Evolutionary conservation across 73 alveolate species (phyloP).

Genomic region (Paramecium pentaurelia): DNA sequence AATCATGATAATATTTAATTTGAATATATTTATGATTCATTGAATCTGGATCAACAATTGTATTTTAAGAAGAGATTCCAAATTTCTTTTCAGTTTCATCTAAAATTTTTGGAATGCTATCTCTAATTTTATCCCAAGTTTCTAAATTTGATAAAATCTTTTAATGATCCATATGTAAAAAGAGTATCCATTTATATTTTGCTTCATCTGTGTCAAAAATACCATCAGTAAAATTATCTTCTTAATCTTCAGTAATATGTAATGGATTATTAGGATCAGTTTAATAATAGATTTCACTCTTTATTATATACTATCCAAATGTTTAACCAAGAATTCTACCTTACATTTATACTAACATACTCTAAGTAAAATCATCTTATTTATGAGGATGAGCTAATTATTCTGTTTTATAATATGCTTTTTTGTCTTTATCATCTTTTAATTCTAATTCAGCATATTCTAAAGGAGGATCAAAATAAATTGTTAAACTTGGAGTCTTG

Average conservation of each 20-base stretch:
- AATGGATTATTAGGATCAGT: slow-evolving; percentile 28
- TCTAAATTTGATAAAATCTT: slow-evolving; percentile 35
- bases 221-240: background rate
- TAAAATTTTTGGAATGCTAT: background rate
- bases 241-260: background rate
- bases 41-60: slow-evolving; percentile 31
- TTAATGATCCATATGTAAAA: slow-evolving; percentile 40
- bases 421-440: slow-evolving; percentile 15
- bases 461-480: slow-evolving; percentile 53
- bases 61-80: slow-evolving; percentile 34
- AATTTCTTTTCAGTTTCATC: background rate
- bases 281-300: slow-evolving; percentile 26
- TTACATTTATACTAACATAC: slow-evolving; percentile 33
- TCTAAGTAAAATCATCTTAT: slow-evolving; percentile 12
- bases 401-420: background rate
- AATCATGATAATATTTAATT: background rate
- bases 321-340: slow-evolving; percentile 26
- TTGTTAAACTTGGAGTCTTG: slow-evolving; percentile 50
- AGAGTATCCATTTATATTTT: slow-evolving; percentile 33
- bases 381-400: background rate
- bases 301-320: slow-evolving; percentile 19
- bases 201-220: slow-evolving; percentile 11
- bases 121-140: slow-evolving; percentile 54
- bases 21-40: slow-evolving; percentile 41
- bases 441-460: slow-evolving; percentile 50